Percentiles rank a stretch among this genome's conserved stretches.
Evolutionary conservation across 768 basidiomycete genomes (phyloP).

Genomic region (Auriscalpium microsporum): DNA sequence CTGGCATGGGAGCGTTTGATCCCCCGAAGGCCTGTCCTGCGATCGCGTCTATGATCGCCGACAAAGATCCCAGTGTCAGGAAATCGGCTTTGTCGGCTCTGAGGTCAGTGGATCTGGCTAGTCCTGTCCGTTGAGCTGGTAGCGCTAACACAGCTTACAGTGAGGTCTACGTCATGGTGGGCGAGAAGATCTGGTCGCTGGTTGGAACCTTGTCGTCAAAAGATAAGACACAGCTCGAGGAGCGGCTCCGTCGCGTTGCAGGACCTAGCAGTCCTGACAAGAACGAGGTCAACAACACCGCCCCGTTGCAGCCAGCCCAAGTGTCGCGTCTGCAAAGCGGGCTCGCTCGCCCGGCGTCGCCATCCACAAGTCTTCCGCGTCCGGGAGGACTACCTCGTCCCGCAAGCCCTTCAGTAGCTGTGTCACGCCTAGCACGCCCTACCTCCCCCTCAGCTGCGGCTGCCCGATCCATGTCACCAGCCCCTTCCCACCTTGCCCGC

Average conservation of each 20-base stretch:
- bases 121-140: slow-evolving; percentile 3
- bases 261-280: slow-evolving; percentile 47
- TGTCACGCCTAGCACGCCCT: slow-evolving; percentile 36
- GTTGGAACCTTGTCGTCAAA: slow-evolving; percentile 73
- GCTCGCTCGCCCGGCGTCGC: slow-evolving; percentile 43
- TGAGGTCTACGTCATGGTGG: slow-evolving; percentile 73
- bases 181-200: slow-evolving; percentile 77
- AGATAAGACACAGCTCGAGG: slow-evolving; percentile 89
- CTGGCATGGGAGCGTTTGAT: slow-evolving; percentile 76
- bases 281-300: slow-evolving; percentile 23
- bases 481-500: slow-evolving; percentile 19
- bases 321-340: slow-evolving; percentile 45
- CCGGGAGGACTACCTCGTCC: slow-evolving; percentile 39
- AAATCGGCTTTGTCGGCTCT: slow-evolving; percentile 79
- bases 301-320: slow-evolving; percentile 34
- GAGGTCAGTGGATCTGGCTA: slow-evolving; percentile 43
- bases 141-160: slow-evolving; percentile 29
- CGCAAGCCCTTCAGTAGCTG: slow-evolving; percentile 35
- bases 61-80: slow-evolving; percentile 83
- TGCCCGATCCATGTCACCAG: slow-evolving; percentile 29
- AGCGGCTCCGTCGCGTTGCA: slow-evolving; percentile 74
- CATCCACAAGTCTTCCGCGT: slow-evolving; percentile 30
- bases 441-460: slow-evolving; percentile 29
- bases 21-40: slow-evolving; percentile 71
- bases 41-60: slow-evolving; percentile 73